Evolutionary conservation across 805 yeast species (phyloP).

Genomic region (Danielozyma ontarioensis): DNA sequence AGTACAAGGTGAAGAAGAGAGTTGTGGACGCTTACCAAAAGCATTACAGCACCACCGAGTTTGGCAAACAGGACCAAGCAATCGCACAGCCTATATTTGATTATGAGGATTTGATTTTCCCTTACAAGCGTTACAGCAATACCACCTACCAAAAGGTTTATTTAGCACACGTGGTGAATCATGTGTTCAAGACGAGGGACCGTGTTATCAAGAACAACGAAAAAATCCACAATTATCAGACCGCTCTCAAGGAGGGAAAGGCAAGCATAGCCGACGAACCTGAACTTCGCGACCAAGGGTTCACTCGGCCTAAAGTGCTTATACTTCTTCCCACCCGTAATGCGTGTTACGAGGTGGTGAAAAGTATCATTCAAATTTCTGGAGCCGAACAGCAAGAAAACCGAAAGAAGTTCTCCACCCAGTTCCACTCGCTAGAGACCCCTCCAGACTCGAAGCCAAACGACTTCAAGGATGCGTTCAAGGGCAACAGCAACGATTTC

Average conservation of each 20-base stretch:
- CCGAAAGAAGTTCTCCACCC: conserved; percentile 64
- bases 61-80: conserved; percentile 38
- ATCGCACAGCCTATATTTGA: conserved; percentile 62
- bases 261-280: conserved; percentile 35
- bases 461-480: conserved; percentile 74
- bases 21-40: conserved; percentile 16
- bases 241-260: conserved; percentile 29
- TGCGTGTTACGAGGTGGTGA: conserved; percentile 64
- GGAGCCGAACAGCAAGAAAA: conserved; percentile 78
- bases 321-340: conserved; percentile 82
- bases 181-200: conserved; percentile 82
- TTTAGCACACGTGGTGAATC: conserved; percentile 72
- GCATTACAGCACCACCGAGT: conserved; percentile 7
- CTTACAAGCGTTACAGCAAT: conserved; percentile 48
- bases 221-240: conserved; percentile 42
- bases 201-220: conserved; percentile 73
- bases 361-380: conserved; percentile 53
- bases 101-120: conserved; percentile 67
- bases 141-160: conserved; percentile 58
- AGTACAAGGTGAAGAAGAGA: conserved; percentile 21
- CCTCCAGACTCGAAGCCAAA: conserved; percentile 63
- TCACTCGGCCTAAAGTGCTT: conserved; percentile 85
- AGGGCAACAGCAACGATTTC: conserved; percentile 88
- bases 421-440: conserved; percentile 53
- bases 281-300: conserved; percentile 88